phyloP scores from a whole-genome alignment of 306 rosid genomes.

The Hylodesmum podocarpum region DNA sequence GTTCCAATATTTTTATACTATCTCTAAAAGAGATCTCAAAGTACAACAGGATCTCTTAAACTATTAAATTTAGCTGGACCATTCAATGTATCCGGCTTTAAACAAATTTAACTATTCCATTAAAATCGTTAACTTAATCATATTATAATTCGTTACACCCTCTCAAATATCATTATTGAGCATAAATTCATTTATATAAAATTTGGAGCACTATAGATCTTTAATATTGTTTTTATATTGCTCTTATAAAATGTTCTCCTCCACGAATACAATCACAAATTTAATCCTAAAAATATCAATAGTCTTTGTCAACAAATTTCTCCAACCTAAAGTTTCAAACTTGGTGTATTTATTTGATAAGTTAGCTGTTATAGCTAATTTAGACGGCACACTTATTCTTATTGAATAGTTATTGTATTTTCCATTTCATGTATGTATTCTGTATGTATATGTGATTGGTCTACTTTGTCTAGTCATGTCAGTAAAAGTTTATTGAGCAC shows the following conservation, averaged over 20 bases:
- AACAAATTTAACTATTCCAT: slow-evolving; percentile 31
- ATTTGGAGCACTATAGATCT: background rate
- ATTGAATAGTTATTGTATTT: background rate
- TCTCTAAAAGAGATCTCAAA: slow-evolving; percentile 45
- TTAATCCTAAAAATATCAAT: background rate
- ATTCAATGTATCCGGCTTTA: slow-evolving; percentile 41
- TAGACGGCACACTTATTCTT: slow-evolving; percentile 12
- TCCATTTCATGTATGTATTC: background rate
- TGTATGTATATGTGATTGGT: background rate
- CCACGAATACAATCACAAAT: slow-evolving; percentile 18
- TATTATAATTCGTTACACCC: slow-evolving; percentile 46
- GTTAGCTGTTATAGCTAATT: background rate
- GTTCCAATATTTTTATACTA: slow-evolving; percentile 23
- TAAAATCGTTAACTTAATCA: slow-evolving; percentile 22
- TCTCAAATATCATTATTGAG: slow-evolving; percentile 30
- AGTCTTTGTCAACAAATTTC: background rate
- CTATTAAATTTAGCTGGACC: slow-evolving; percentile 28
- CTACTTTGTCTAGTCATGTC: slow-evolving; percentile 38
- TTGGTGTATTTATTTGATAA: slow-evolving; percentile 23
- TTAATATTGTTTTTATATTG: slow-evolving; percentile 6
- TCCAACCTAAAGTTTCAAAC: background rate
- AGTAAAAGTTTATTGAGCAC: slow-evolving; percentile 20
- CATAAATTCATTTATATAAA: background rate
- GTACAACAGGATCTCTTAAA: slow-evolving; percentile 52
- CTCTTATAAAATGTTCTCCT: background rate